A percentile compares a stretch with the other conserved stretches of the same genome.
These are phyloP conservation scores for Letharia lupina DNA, from an alignment of 495 filamentous ascomycete species.

Conservation along the genomic window DNA sequence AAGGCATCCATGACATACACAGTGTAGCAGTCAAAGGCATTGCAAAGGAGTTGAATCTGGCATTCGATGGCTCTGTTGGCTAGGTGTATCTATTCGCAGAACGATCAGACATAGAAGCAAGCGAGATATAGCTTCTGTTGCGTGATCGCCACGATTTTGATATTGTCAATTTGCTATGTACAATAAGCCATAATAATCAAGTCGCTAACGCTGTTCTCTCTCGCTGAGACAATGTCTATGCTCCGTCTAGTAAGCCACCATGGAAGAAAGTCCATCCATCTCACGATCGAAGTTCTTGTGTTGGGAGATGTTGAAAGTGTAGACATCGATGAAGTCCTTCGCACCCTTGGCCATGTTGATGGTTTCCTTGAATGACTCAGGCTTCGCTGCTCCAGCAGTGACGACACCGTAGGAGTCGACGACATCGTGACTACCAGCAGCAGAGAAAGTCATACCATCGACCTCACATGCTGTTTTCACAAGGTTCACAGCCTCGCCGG, in stretches of 20 bases:
- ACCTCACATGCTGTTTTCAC: conserved; percentile 50
- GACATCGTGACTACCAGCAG: conserved; percentile 37
- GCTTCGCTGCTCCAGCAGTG: conserved; percentile 43
- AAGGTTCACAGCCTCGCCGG: conserved; percentile 60
- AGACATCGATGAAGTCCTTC: conserved; percentile 57
- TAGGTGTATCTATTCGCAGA: background rate
- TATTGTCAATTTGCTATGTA: background rate
- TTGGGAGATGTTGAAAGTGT: conserved; percentile 54
- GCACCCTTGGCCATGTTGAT: conserved; percentile 53
- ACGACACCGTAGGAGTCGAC: conserved; percentile 65
- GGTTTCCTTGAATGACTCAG: conserved; percentile 48
- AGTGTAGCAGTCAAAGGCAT: background rate
- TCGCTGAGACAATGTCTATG: background rate
- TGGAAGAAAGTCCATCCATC: conserved; percentile 50
- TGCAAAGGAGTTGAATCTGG: background rate
- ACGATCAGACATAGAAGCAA: background rate
- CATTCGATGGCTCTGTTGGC: background rate
- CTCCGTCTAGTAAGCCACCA: conserved; percentile 16
- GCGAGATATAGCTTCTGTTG: background rate
- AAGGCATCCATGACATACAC: background rate
- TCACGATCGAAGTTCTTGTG: conserved; percentile 67
- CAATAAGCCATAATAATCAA: background rate
- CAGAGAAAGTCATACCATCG: conserved; percentile 43
- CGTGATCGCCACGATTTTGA: background rate
- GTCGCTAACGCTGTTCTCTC: background rate